Evolutionary conservation across 371 early-diverging fungal species (phyloP), one percentile per base, ranked within the genome.

Genomic region (Aphelidium insulamus): DNA sequence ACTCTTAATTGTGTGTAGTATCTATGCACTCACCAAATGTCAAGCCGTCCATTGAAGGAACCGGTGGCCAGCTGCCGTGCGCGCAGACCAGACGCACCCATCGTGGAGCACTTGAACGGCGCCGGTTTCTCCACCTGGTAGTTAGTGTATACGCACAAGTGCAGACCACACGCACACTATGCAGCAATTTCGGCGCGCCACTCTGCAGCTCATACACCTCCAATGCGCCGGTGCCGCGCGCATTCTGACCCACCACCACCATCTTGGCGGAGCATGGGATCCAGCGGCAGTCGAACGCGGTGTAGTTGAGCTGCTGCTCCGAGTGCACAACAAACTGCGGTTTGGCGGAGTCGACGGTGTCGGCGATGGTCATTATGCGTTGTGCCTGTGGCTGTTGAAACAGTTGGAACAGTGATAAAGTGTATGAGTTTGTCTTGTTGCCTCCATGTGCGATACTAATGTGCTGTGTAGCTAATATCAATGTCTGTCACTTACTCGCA

Each of bases 41-140:
- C 52, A 32, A 82, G 39, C 18, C 55, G 50, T 2, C 83, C 83
- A 4, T 62, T 61, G 46, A 77, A 77, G 41, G 74, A 69, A 11
- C 83, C 83, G 0, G 76, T 74, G 4, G 75, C 69, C 21, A 78
- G 38, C 24, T 72, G 64, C 17, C 72, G 60, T 12, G 46, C 26
- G 11, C 50, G 49, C 5, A 66, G 44, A 6, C 60, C 43, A 2
- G 70, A 56, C 1, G 67, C 68, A 2, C 61, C 66, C 29, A 77
- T 66, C 0, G 77, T 66, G 4, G 63, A 46, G 48, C 77, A 67
- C 52, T 74, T 66, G 46, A 76, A 46, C 17, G 72, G 52, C 26
- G 55, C 39, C 35, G 49, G 40, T 39, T 68, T 64, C 49, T 11
- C 20, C 10, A 22, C 9, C n/a, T n/a, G 12, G 1, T 0, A 33